Conservation (phyloP, 106 monocot genomes). For the Platanthera zijinensis region DNA sequence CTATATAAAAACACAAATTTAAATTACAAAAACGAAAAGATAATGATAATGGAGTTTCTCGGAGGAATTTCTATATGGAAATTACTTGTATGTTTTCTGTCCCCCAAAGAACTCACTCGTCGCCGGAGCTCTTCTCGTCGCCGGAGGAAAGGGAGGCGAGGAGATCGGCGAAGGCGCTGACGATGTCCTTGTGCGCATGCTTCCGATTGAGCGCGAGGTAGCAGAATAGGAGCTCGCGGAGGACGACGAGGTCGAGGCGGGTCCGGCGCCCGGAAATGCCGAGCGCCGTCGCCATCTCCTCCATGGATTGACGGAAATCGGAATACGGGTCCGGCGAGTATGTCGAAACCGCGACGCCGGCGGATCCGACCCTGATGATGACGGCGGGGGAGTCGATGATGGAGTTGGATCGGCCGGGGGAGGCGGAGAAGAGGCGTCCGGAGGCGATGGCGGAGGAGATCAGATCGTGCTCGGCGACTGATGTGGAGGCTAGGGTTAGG, state of each 20-base stretch:
- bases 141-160: conserved; percentile 19
- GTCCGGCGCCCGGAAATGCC: conserved; percentile 9
- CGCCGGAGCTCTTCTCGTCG: background rate
- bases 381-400: conserved; percentile 21
- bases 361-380: conserved; percentile 9
- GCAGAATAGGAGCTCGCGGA: conserved; percentile 62
- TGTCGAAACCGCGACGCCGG: conserved; percentile 37
- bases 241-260: conserved; percentile 17
- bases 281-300: conserved; percentile 59
- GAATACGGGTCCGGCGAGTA: conserved; percentile 52
- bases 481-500: background rate
- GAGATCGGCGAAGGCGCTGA: conserved; percentile 57
- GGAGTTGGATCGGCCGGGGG: conserved; percentile 54
- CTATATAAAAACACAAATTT: too few relatives aligned
- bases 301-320: conserved; percentile 64
- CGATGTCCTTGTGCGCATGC: conserved; percentile 50
- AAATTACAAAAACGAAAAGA: too few relatives aligned
- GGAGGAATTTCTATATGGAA: too few relatives aligned
- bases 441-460: conserved; percentile 46
- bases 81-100: too few relatives aligned
- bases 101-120: background rate
- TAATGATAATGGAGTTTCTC: too few relatives aligned
- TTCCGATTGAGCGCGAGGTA: conserved; percentile 57
- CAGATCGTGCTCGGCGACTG: conserved; percentile 30
- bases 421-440: conserved; percentile 40